Percentiles rank a stretch among this genome's conserved stretches.
These are phyloP conservation scores for Fusarium pseudocircinatum DNA, from an alignment of 2,329 filamentous ascomycete species.

Conservation along the genomic window DNA sequence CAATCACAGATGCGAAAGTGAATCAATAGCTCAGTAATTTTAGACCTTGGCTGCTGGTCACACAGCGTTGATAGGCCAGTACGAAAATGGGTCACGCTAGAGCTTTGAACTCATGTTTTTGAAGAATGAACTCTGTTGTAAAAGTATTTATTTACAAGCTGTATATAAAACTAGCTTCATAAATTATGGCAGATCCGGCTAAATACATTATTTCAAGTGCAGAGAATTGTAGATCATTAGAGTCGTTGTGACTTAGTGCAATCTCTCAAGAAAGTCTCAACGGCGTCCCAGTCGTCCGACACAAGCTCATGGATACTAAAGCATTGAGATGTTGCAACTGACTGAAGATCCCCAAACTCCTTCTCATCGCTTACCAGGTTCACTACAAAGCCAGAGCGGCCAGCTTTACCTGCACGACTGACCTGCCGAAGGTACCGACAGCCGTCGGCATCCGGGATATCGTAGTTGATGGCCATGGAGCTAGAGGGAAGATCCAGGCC, in stretches of 20 bases:
- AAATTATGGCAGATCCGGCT: accelerated
- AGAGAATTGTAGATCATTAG: accelerated
- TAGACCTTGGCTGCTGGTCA: background rate
- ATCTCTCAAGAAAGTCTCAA: background rate
- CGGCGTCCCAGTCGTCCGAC: background rate
- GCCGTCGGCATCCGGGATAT: background rate
- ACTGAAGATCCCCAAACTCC: accelerated
- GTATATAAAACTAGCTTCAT: accelerated
- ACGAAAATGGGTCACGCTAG: background rate
- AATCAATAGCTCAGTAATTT: background rate
- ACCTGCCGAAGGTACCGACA: background rate
- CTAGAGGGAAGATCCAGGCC: background rate
- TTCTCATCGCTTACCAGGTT: background rate
- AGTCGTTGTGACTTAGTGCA: background rate
- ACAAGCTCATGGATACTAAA: background rate
- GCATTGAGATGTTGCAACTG: background rate
- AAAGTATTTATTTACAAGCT: too few species aligned
- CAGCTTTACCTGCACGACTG: background rate
- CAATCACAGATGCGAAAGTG: background rate
- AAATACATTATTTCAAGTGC: accelerated
- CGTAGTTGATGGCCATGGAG: background rate
- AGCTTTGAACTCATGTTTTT: background rate
- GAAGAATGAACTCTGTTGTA: background rate
- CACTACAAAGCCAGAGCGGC: background rate
- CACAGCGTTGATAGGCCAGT: background rate